phyloP scores from a whole-genome alignment of 768 basidiomycete genomes.

The Boletus reticulatus region DNA sequence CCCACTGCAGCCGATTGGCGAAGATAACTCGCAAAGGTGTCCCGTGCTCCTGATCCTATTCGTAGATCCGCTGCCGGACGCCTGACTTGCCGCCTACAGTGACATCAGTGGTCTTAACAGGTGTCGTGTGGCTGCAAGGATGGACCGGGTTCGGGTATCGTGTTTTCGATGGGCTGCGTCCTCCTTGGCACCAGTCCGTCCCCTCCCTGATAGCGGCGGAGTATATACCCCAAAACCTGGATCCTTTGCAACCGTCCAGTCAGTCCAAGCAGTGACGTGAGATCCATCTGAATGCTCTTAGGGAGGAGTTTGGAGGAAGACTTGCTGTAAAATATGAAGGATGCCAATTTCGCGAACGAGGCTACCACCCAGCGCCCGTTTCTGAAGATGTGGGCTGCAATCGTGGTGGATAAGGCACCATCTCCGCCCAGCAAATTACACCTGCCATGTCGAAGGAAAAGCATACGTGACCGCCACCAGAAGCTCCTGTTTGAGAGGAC shows the following conservation, averaged over 20 bases:
- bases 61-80: no score
- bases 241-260: slow-evolving; percentile 28
- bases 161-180: no score
- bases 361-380: slow-evolving; percentile 26
- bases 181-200: no score
- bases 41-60: no score
- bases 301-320: slow-evolving; percentile 2
- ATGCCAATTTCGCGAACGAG: slow-evolving; percentile 11
- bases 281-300: slow-evolving; percentile 18
- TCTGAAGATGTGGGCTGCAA: slow-evolving; percentile 27
- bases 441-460: slow-evolving; percentile 24
- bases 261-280: slow-evolving; percentile 19
- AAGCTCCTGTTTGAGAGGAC: not conserved
- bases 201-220: slow-evolving; percentile 50
- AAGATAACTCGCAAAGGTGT: no score
- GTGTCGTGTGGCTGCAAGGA: no score
- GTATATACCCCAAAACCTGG: slow-evolving; percentile 72
- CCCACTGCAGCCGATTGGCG: no score
- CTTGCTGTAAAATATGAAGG: not conserved
- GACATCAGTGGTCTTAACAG: no score
- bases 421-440: slow-evolving; percentile 30
- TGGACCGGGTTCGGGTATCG: no score
- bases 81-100: no score
- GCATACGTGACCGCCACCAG: no score
- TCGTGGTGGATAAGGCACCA: slow-evolving; percentile 30